Base-by-base conservation (phyloP, 352 stramenopile genomes). In the Phytopythium kandeliae region DNA sequence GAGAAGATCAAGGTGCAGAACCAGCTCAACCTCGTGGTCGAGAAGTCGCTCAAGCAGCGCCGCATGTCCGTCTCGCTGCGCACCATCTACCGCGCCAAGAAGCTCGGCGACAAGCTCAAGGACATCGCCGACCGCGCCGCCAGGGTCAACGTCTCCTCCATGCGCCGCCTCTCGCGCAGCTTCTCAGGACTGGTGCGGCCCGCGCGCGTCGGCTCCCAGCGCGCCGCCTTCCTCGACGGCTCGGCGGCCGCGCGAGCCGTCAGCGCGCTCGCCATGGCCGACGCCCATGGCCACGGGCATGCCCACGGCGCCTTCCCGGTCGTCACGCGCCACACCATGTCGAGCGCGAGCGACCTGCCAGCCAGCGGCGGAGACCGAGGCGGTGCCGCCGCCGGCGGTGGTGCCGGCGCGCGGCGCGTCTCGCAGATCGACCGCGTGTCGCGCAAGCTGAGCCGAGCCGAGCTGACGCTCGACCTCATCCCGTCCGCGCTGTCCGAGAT, bases 1-100 rank as follows among this genome's bases (percentile, higher is more conserved):
- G 78, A 86, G 53, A 89, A 89, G 48, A 75, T 77, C 37, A 89
- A 89, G 43, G 68, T 88, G 30, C 74, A 91, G 45, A 82, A 84
- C 38, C 80, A 91, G 45, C 69, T 91, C 19, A 89, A 78, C 45
- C 56, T 85, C 38, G 73, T 89, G 16, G 80, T 91, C 19, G 75
- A 91, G 50, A 89, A 91, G 40, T 91, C 80, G 8, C 71, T 91
- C 16, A 86, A 89, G 25, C 69, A 77, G 35, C 65, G 80, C 0
- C 71, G 76, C 17, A 83, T 92, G 76, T 87, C 75, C 0, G 73
- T 86, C 5, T 87, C 80, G 22, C 60, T 89, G 36, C 71, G 76
- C 19, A 85, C 75, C 16, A 87, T 92, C 37, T 92, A 92, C 55
- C 68, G 75, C 3, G 78, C 80, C 10, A 92, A 92, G 48, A 89